phyloP scores from a whole-genome alignment of 192 early-diverging fungal species.

The Pilobolus umbonatus region DNA sequence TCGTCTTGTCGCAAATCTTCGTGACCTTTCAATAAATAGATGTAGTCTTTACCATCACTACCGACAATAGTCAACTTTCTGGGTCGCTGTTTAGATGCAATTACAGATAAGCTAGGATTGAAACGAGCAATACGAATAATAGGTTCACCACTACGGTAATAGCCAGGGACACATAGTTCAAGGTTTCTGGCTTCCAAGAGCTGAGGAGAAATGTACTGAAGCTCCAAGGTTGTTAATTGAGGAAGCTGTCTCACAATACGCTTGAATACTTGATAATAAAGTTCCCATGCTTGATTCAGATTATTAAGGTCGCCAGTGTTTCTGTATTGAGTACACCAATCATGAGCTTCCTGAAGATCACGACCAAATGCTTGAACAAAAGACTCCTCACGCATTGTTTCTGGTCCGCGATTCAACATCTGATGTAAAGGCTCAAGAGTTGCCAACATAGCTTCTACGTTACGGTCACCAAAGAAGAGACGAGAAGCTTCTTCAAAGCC shows the following conservation, averaged over 20 bases:
- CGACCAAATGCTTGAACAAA: constrained; percentile 90
- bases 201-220: constrained; percentile 88
- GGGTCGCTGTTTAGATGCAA: constrained; percentile 91
- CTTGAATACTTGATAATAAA: constrained; percentile 81
- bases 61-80: constrained; percentile 80
- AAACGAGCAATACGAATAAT: constrained; percentile 89
- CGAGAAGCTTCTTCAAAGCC: constrained; percentile 84
- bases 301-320: constrained; percentile 73
- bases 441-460: constrained; percentile 84
- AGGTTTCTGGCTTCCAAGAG: constrained; percentile 77
- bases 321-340: constrained; percentile 77
- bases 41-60: constrained; percentile 85
- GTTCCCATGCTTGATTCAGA: constrained; percentile 91
- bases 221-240: constrained; percentile 74
- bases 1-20: constrained; percentile 99
- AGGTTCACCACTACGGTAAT: constrained; percentile 81
- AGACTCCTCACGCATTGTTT: constrained; percentile 82
- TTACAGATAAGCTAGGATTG: constrained; percentile 72
- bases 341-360: constrained; percentile 79
- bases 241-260: constrained; percentile 79
- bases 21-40: constrained; percentile 92
- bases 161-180: constrained; percentile 87
- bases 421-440: constrained; percentile 83
- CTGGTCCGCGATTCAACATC: constrained; percentile 81
- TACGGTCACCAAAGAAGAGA: constrained; percentile 71